Evolutionary conservation across 345 rosid genomes (phyloP), one percentile per base, ranked within the genome.

Genomic region (Populus pruinosa): DNA sequence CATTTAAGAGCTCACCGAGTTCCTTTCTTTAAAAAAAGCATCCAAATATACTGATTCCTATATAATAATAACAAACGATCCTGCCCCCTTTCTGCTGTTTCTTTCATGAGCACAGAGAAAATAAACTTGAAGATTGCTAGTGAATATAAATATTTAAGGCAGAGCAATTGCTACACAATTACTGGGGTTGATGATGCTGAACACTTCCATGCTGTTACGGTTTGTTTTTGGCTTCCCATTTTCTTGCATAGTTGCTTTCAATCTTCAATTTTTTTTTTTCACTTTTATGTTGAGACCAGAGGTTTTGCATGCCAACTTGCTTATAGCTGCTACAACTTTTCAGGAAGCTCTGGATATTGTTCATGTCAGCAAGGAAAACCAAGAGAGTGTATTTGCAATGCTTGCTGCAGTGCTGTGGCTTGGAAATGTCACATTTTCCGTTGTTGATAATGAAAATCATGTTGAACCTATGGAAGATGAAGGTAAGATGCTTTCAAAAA

Each of bases 391-490:
- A 11, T 96, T 93, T 76, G 91, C 98, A 73, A 93, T 93, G 97
- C 93, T 96, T 80, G 90, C 99, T 80, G 98, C 99, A 50, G 98
- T 96, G n/a, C 71, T 96, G 73, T 96, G 99, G 98, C 83, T 96
- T 70, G 99, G 99, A 87, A 91, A 96, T 76, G 82, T 92, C 84
- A 89, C 94, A 17, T 93, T 96, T 84, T 77, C 88, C 13, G 68
- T 89, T 70, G 86, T 90, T 77, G 99, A 96, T 86, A 93, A 90
- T 84, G 99, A 96, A 87, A 92, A 92, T 86, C 99, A 96, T 79
- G 95, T 90, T 78, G 96, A 96, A 85, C 89, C 94, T 71, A 82
- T 87, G 66, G 84, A 72, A 74, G 96, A 93, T 89, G 98, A 93
- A 90, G 86, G 99, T 96, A 80, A 90, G 91, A 74, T 53, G 81